Conservation (phyloP, 2,329 filamentous ascomycete species). For the Trichoderma gracile region DNA sequence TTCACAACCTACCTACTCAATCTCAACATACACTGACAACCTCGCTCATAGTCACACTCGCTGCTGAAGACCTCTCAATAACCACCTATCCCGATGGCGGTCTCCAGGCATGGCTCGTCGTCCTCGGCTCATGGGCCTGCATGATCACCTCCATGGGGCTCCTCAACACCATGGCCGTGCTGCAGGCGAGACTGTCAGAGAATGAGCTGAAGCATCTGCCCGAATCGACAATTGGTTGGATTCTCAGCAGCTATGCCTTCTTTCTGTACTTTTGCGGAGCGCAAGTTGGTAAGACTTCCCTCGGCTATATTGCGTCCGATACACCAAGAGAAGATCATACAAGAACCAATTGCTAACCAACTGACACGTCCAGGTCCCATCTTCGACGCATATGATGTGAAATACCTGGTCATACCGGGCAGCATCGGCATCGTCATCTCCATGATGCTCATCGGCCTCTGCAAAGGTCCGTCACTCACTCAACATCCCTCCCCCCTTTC, state of each 20-base stretch:
- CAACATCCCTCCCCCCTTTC: background rate
- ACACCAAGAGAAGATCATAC: background rate
- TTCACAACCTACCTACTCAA: background rate
- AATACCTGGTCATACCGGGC: constrained; percentile 58
- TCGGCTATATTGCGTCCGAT: background rate
- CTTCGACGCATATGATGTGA: constrained; percentile 68
- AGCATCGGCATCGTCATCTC: constrained; percentile 56
- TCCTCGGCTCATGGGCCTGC: constrained; percentile 67
- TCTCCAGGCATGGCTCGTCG: constrained; percentile 66
- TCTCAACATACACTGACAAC: background rate
- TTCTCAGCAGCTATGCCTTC: constrained; percentile 71
- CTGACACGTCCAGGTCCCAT: constrained; percentile 51
- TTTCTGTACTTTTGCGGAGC: constrained; percentile 70
- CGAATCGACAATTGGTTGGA: constrained; percentile 67
- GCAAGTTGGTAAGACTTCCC: constrained; percentile 60
- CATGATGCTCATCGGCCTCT: constrained; percentile 57
- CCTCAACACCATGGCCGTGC: constrained; percentile 65
- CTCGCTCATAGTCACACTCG: background rate
- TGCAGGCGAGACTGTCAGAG: constrained; percentile 65
- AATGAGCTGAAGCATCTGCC: constrained; percentile 62
- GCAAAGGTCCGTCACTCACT: constrained; percentile 12
- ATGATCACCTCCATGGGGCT: constrained; percentile 66
- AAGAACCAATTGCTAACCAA: background rate
- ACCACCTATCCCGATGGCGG: constrained; percentile 69
- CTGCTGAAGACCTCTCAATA: constrained; percentile 10